These are phyloP conservation scores for Fusarium phyllophilum DNA, from an alignment of 2,329 filamentous ascomycete genomes.

Conservation along the genomic window DNA sequence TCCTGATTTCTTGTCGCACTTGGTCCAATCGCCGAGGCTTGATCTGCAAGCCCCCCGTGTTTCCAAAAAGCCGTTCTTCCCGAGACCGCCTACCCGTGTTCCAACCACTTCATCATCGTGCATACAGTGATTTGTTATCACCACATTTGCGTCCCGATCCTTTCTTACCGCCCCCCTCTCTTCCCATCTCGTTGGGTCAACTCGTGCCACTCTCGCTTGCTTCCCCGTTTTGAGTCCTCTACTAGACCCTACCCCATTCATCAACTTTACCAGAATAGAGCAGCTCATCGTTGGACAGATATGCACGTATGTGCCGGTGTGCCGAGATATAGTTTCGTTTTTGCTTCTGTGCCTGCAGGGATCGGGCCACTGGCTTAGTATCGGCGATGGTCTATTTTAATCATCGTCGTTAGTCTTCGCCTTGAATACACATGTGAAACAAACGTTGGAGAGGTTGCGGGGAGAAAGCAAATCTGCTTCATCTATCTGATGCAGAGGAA, in stretches of 20 bases:
- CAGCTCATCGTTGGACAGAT: conserved; percentile 11
- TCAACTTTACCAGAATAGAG: conserved; percentile 2
- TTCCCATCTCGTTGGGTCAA: conserved; percentile 7
- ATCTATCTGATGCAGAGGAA: conserved; percentile 44
- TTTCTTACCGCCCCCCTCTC: conserved; percentile 19
- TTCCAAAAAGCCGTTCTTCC: conserved; percentile 39
- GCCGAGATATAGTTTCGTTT: conserved; percentile 17
- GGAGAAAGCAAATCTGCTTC: conserved; percentile 38
- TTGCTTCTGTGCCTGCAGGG: conserved; percentile 16
- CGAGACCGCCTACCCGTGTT: conserved; percentile 31
- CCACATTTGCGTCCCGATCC: conserved; percentile 1
- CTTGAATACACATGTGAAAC: conserved; percentile 43
- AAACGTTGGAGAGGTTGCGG: conserved; percentile 16
- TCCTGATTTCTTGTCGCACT: conserved; percentile 12
- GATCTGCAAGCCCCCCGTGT: conserved; percentile 30
- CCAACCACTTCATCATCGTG: conserved; percentile 39
- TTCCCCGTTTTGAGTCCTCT: conserved; percentile 6
- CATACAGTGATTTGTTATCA: conserved; percentile 27
- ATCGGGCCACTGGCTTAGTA: conserved; percentile 40
- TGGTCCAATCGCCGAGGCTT: conserved; percentile 32
- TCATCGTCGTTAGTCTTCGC: conserved; percentile 54
- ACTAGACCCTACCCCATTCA: conserved; percentile 28
- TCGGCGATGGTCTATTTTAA: conserved; percentile 57
- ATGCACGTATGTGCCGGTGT: conserved; percentile 32
- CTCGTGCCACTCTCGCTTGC: conserved; percentile 1